Evolutionary conservation across 805 yeast species (phyloP).

Genomic region (Scheffersomyces coipomensis): DNA sequence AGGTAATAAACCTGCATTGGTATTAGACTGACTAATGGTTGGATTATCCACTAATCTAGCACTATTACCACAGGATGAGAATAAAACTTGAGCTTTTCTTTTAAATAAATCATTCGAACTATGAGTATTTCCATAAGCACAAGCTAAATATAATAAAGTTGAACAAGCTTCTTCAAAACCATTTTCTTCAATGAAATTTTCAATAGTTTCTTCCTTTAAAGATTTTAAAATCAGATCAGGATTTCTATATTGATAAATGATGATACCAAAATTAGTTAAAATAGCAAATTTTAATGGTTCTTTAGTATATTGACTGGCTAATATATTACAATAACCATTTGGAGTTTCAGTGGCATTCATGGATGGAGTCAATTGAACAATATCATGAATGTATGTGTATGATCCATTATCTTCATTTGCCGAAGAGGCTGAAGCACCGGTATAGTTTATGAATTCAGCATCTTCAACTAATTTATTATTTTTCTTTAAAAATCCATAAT

Average conservation of each 20-base stretch:
- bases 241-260: conserved; percentile 72
- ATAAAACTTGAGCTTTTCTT: conserved; percentile 48
- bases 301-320: conserved; percentile 80
- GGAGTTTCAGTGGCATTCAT: conserved; percentile 75
- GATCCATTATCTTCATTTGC: conserved; percentile 16
- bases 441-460: conserved; percentile 60
- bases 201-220: conserved; percentile 62
- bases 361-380: conserved; percentile 66
- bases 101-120: conserved; percentile 49
- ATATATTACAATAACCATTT: conserved; percentile 78
- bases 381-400: conserved; percentile 57
- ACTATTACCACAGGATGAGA: conserved; percentile 54
- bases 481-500: conserved; percentile 78
- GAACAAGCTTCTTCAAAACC: conserved; percentile 91
- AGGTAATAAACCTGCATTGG: background rate
- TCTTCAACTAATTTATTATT: conserved; percentile 74
- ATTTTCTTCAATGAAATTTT: conserved; percentile 70
- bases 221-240: conserved; percentile 77
- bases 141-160: conserved; percentile 79
- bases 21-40: background rate
- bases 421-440: conserved; percentile 9
- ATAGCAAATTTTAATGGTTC: conserved; percentile 74
- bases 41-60: conserved; percentile 36
- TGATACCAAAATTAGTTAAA: conserved; percentile 75
- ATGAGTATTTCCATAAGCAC: conserved; percentile 57